phyloP scores from a whole-genome alignment of 78 protist genomes.

The Planoprotostelium fungivorum region DNA sequence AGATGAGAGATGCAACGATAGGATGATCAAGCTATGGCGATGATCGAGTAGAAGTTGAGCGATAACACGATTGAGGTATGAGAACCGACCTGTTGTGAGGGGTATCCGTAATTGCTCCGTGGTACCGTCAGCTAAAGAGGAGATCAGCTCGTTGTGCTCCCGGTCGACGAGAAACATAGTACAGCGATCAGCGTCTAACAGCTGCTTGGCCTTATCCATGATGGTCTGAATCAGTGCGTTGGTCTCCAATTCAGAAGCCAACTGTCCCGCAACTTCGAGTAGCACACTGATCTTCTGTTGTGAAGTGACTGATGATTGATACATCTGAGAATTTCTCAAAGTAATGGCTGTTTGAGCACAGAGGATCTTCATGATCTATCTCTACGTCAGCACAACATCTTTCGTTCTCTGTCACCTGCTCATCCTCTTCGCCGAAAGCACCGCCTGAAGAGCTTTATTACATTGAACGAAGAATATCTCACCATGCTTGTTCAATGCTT shows the following conservation, averaged over 20 bases:
- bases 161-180: conserved; percentile 19
- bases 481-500: background rate
- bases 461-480: background rate
- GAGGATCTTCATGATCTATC: background rate
- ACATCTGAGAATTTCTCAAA: background rate
- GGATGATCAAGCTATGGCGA: too few relatives aligned
- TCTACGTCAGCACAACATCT: too few relatives aligned
- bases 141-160: background rate
- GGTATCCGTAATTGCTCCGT: background rate
- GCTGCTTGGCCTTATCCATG: background rate
- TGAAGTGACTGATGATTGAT: background rate
- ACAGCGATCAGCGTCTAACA: conserved; percentile 24
- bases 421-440: background rate
- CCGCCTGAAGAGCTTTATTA: background rate
- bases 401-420: too few relatives aligned
- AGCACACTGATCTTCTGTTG: conserved; percentile 3
- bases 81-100: background rate
- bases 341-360: background rate
- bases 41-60: too few relatives aligned
- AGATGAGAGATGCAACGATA: too few relatives aligned
- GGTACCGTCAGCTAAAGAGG: background rate
- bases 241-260: conserved; percentile 9
- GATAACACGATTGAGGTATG: too few relatives aligned
- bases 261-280: background rate
- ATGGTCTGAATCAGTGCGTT: background rate